Evolutionary conservation across 768 basidiomycete genomes (phyloP).

Genomic region (Panellus pusillus): DNA sequence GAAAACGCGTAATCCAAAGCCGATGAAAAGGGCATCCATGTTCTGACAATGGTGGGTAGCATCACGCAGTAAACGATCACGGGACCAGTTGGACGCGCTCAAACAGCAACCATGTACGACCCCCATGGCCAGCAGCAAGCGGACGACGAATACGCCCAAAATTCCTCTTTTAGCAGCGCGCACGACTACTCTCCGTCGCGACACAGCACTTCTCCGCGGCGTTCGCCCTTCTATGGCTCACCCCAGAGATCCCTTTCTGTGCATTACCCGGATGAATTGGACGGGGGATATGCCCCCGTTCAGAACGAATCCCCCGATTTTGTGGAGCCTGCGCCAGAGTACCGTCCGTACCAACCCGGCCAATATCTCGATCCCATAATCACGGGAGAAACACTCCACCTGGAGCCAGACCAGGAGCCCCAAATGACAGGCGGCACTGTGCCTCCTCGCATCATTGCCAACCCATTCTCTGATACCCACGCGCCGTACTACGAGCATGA

Average conservation of each 20-base stretch:
- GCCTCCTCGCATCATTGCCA: constrained; percentile 21
- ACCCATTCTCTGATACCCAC: constrained; percentile 33
- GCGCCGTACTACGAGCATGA: constrained; percentile 33
- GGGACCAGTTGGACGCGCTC: background rate
- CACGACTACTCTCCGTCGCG: background rate
- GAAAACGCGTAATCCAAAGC: constrained; percentile 9
- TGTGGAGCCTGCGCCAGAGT: constrained; percentile 8
- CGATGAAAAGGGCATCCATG: constrained; percentile 40
- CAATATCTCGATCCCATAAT: constrained; percentile 61
- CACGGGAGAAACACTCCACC: constrained; percentile 63
- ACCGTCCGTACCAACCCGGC: constrained; percentile 52
- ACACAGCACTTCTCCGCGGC: background rate
- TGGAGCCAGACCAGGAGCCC: constrained; percentile 33
- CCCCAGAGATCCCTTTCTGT: constrained; percentile 1
- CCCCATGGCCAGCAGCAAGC: background rate
- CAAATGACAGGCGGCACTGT: background rate
- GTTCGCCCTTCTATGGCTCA: constrained; percentile 8
- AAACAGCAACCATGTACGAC: constrained; percentile 6
- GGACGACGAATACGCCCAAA: constrained; percentile 3
- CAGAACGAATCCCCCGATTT: background rate
- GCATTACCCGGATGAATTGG: constrained; percentile 4
- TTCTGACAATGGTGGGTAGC: constrained; percentile 7
- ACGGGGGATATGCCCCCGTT: constrained; percentile 1
- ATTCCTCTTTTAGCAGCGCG: background rate
- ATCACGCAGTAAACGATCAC: constrained; percentile 3